Percentiles rank a stretch among this genome's conserved stretches.
phyloP scores from a whole-genome alignment of 495 filamentous ascomycete species.

The Talaromyces ruber region DNA sequence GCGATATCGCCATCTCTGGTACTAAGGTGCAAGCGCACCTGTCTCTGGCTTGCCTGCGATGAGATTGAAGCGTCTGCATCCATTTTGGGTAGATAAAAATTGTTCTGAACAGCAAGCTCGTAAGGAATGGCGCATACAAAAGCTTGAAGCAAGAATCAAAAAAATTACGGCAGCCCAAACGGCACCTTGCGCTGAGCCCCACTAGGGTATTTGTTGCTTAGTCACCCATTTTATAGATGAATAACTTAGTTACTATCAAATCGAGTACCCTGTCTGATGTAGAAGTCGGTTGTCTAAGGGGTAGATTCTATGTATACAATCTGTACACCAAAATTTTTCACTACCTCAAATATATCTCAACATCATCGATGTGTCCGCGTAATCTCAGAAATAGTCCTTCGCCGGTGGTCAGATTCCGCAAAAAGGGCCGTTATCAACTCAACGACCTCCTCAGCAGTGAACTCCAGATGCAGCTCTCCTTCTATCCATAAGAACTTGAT shows the following conservation, averaged over 20 bases:
- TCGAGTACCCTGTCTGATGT: too few relatives aligned
- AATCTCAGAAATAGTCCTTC: slow-evolving; percentile 74
- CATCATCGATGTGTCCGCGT: slow-evolving; percentile 23
- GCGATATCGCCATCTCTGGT: slow-evolving; percentile 51
- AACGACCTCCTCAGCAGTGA: slow-evolving; percentile 73
- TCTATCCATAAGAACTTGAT: slow-evolving; percentile 85
- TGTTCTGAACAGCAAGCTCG: not conserved
- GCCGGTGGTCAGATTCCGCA: slow-evolving; percentile 73
- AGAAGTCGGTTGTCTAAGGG: too few relatives aligned
- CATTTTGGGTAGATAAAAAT: not conserved
- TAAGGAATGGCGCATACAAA: not conserved
- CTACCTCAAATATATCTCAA: not conserved
- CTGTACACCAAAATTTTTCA: too few relatives aligned
- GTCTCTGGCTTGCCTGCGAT: slow-evolving; percentile 29
- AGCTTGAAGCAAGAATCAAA: slow-evolving; percentile 23
- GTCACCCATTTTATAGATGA: not conserved
- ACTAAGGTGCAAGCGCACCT: slow-evolving; percentile 53
- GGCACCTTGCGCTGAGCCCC: not conserved
- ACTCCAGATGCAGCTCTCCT: slow-evolving; percentile 75
- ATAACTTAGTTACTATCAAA: too few relatives aligned
- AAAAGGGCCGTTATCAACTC: slow-evolving; percentile 86
- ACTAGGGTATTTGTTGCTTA: not conserved
- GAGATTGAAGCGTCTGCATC: slow-evolving; percentile 11
- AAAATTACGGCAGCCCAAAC: slow-evolving; percentile 39
- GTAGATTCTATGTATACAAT: too few relatives aligned